Evolutionary conservation across 352 stramenopile species (phyloP).

Genomic region (Globisporangium uncinulatum): DNA sequence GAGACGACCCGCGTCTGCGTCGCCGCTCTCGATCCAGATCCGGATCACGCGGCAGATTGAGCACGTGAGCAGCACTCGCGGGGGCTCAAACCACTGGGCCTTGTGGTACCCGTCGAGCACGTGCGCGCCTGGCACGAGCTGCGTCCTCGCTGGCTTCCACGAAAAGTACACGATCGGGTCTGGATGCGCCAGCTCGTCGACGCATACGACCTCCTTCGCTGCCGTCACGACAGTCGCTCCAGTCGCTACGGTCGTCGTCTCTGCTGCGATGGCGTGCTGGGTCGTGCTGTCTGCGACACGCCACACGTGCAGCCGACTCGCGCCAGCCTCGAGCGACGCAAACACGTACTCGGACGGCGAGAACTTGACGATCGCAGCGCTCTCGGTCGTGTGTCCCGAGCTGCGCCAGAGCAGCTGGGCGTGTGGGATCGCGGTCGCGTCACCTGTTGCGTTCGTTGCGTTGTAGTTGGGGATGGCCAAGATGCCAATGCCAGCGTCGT

Average conservation of each 20-base stretch:
- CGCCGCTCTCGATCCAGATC: slow-evolving; percentile 54
- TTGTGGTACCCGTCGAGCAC: slow-evolving; percentile 54
- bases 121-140: slow-evolving; percentile 35
- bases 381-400: slow-evolving; percentile 7
- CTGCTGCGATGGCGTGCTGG: not conserved
- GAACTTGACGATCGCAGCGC: slow-evolving; percentile 53
- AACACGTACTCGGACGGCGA: slow-evolving; percentile 70
- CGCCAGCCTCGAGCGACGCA: slow-evolving; percentile 29
- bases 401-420: slow-evolving; percentile 30
- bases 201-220: slow-evolving; percentile 14
- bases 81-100: slow-evolving; percentile 69
- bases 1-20: not conserved
- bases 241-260: too few species aligned
- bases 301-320: slow-evolving; percentile 48
- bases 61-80: slow-evolving; percentile 72
- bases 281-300: slow-evolving; percentile 23
- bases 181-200: slow-evolving; percentile 42
- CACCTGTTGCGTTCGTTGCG: not conserved
- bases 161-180: slow-evolving; percentile 75
- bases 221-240: not conserved
- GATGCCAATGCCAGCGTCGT: slow-evolving; percentile 36
- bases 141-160: slow-evolving; percentile 70
- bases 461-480: slow-evolving; percentile 33
- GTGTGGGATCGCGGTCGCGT: slow-evolving; percentile 7
- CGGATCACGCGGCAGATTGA: slow-evolving; percentile 39